Evolutionary conservation across 169 alveolate species (phyloP).

Genomic region (Babesia gibsoni): DNA sequence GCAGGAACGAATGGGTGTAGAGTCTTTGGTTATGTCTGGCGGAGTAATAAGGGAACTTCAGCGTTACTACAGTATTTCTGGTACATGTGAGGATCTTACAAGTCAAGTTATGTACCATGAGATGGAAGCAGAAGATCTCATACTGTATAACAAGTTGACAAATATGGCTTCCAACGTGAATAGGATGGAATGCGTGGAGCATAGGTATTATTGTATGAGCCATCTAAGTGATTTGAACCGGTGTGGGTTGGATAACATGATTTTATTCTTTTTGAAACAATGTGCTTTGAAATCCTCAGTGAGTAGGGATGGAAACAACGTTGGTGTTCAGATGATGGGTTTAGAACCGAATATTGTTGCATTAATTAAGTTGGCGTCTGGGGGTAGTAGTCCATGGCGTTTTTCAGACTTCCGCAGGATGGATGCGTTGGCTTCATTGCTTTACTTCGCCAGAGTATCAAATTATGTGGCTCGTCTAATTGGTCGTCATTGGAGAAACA

Average conservation of each 20-base stretch:
- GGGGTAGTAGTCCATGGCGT: slow-evolving; percentile 23
- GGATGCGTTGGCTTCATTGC: slow-evolving; percentile 35
- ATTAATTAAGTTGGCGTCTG: slow-evolving; percentile 32
- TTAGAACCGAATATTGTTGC: background rate
- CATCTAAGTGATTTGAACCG: slow-evolving; percentile 29
- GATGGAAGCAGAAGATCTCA: slow-evolving; percentile 52
- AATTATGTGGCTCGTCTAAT: background rate
- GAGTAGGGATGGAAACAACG: background rate
- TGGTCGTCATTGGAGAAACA: slow-evolving; percentile 4
- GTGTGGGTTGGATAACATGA: slow-evolving; percentile 28
- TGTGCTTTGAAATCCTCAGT: slow-evolving; percentile 3
- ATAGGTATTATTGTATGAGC: slow-evolving; percentile 25
- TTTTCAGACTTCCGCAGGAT: slow-evolving; percentile 33
- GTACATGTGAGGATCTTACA: slow-evolving; percentile 26
- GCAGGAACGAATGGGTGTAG: slow-evolving; percentile 29
- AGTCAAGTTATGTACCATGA: background rate
- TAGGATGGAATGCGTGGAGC: slow-evolving; percentile 28
- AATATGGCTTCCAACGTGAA: slow-evolving; percentile 9
- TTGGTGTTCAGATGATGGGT: slow-evolving; percentile 12
- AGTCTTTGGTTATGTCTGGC: slow-evolving; percentile 12
- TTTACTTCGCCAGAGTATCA: slow-evolving; percentile 6
- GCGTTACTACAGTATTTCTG: slow-evolving; percentile 3
- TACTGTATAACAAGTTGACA: slow-evolving; percentile 41
- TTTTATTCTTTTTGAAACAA: slow-evolving; percentile 16
- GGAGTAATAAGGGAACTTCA: slow-evolving; percentile 20